phyloP scores from a whole-genome alignment of 306 rosid species.

The Vigna reflexopilosa region DNA sequence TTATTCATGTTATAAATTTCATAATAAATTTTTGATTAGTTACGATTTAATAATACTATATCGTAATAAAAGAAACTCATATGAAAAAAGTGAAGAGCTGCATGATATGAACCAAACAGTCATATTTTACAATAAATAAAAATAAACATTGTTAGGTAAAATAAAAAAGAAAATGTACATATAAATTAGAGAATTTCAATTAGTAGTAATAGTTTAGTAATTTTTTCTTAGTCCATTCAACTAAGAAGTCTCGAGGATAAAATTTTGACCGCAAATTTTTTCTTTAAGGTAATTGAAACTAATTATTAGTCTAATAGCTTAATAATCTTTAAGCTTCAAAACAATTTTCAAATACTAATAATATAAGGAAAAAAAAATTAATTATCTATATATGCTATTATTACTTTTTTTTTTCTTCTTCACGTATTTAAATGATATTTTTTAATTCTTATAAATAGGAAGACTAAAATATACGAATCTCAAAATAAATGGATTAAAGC shows the following conservation, averaged over 20 bases:
- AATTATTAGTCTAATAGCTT: not conserved
- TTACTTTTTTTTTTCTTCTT: not conserved
- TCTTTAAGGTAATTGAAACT: too few relatives aligned
- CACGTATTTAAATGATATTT: not conserved
- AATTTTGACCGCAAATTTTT: not conserved
- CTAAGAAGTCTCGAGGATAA: not conserved
- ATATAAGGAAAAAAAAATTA: not conserved
- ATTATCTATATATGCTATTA: too few relatives aligned
- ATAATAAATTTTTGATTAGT: too few relatives aligned
- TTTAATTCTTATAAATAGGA: not conserved
- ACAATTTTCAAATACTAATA: not conserved
- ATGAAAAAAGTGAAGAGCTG: too few relatives aligned
- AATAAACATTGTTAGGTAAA: too few relatives aligned
- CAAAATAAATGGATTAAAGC: not conserved
- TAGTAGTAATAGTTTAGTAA: not conserved
- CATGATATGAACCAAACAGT: too few relatives aligned
- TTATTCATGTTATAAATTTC: too few relatives aligned
- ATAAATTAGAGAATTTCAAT: too few relatives aligned
- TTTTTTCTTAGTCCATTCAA: not conserved
- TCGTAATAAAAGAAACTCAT: too few relatives aligned
- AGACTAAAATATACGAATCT: not conserved
- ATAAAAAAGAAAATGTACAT: too few relatives aligned
- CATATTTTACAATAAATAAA: too few relatives aligned
- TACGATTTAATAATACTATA: too few relatives aligned
- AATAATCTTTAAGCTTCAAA: not conserved